phyloP scores from a whole-genome alignment of 345 rosid genomes.

The Citrus sinensis region DNA sequence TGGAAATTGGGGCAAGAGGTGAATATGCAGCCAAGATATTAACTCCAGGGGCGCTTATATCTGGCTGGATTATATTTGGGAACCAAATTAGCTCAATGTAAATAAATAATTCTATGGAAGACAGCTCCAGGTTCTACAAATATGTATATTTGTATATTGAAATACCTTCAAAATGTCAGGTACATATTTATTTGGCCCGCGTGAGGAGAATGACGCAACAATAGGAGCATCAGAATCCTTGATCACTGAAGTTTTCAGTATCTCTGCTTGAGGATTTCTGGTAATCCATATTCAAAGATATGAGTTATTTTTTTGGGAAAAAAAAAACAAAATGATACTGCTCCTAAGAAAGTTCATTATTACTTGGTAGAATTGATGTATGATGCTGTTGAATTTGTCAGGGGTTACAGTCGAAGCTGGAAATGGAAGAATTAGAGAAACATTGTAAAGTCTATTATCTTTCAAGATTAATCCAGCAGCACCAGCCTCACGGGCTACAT shows the following conservation, averaged over 20 bases:
- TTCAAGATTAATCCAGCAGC: constrained; percentile 26
- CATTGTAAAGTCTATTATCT: background rate
- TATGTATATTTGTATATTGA: background rate
- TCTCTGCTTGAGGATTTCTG: background rate
- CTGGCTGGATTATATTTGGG: constrained; percentile 35
- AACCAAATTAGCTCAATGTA: background rate
- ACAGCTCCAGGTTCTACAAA: background rate
- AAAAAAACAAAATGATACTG: background rate
- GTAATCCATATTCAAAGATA: background rate
- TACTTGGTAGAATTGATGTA: constrained; percentile 35
- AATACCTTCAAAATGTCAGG: constrained; percentile 18
- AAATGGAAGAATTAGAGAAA: constrained; percentile 15
- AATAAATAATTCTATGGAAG: background rate
- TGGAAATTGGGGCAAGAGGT: constrained; percentile 21
- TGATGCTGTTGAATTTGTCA: constrained; percentile 6
- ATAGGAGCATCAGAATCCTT: constrained; percentile 12
- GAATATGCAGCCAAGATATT: constrained; percentile 42
- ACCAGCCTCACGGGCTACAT: constrained; percentile 19
- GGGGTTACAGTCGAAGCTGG: constrained; percentile 17
- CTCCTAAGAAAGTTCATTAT: background rate
- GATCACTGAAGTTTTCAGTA: constrained; percentile 17
- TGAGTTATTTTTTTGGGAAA: background rate
- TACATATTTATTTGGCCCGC: constrained; percentile 30
- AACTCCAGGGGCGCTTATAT: constrained; percentile 46
- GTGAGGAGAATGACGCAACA: constrained; percentile 37